Conservation (phyloP, 257 asterid species). For the Echium plantagineum region DNA sequence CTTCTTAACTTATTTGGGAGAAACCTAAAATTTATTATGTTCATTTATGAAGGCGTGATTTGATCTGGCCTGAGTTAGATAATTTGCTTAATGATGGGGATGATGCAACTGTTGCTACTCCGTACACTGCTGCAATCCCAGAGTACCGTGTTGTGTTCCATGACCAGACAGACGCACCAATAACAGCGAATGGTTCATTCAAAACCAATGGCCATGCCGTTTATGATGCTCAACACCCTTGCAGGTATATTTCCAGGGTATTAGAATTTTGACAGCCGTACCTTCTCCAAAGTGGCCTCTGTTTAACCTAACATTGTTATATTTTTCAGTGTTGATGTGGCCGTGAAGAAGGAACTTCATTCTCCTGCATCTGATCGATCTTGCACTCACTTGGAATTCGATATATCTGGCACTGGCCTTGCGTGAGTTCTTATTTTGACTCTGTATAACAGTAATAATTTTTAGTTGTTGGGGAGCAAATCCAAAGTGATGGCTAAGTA, state of each 20-base stretch:
- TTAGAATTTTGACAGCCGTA: no score
- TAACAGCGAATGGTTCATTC: slow-evolving; percentile 29
- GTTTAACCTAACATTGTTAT: no score
- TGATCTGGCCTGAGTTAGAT: slow-evolving; percentile 91
- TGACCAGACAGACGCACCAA: slow-evolving; percentile 18
- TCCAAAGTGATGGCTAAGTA: not conserved
- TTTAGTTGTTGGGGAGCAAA: not conserved
- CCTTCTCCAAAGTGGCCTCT: no score
- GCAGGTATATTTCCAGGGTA: slow-evolving; percentile 33
- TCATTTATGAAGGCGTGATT: slow-evolving; percentile 65
- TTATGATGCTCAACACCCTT: slow-evolving; percentile 90
- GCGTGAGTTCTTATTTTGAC: slow-evolving; percentile 35
- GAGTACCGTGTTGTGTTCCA: slow-evolving; percentile 81
- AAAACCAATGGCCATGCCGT: slow-evolving; percentile 41
- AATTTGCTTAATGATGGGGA: slow-evolving; percentile 50
- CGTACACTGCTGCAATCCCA: slow-evolving; percentile 86
- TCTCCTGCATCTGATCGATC: slow-evolving; percentile 89
- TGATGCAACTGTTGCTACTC: slow-evolving; percentile 59
- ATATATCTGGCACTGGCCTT: slow-evolving; percentile 84
- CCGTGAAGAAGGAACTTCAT: slow-evolving; percentile 87
- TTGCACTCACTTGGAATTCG: slow-evolving; percentile 94
- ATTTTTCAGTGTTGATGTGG: slow-evolving; percentile 58
- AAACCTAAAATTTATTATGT: not conserved
- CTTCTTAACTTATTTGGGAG: no score
- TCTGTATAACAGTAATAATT: not conserved